Base-by-base conservation (phyloP, 2,329 filamentous ascomycete genomes). In the Myriosclerotinia curreyana region DNA sequence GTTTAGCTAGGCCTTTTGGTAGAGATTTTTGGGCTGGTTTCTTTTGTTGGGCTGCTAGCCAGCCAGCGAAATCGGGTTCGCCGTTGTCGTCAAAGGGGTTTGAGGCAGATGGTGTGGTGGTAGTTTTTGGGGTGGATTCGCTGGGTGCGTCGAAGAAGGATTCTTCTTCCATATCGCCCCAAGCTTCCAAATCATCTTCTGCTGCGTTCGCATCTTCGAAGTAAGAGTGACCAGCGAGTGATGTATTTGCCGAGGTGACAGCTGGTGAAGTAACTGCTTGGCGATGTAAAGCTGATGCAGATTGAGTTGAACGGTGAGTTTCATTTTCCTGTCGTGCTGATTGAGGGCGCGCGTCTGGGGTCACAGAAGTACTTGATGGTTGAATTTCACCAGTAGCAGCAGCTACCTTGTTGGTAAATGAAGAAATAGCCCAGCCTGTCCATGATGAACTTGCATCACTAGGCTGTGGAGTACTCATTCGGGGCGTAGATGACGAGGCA, bases 351-450 rank as follows among this genome's bases (percentile, higher is more conserved):
- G 77, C 77, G 25, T 82, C 77, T 15, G 79, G 73, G 0, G 77
- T 72, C 3, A 79, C 72, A 2, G 77, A 75, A 66, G 82, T 81
- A 61, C 80, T 77, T 38, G 74, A 76, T 55, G 78, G 15, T 73
- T 94, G 83, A 68, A 99, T 99, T 64, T 97, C 90, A 22, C 95
- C 95, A 11, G 89, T 89, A 0, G 92, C 92, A 0, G 90, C 79
- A 1, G 91, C 88, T 15, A 98, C 76, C 72, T 96, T 97, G 77
- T 98, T 98, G 2, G 95, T 98, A 74, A 99, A 99, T 1, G 92
- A 97, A 0, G 95, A 98, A 62, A 99, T 97, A 1, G 95, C 95
- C 95, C 95, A 99, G 15, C 95, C 95, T 1, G 95, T 86, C 95
- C 95, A 98, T 5, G 83, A 82, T 3, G 87, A 86, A n/a, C 52